Evolutionary conservation across 1,284 basidiomycete species (phyloP), one percentile per base, ranked within the genome.

Genomic region (Phellinidium pouzarii): DNA sequence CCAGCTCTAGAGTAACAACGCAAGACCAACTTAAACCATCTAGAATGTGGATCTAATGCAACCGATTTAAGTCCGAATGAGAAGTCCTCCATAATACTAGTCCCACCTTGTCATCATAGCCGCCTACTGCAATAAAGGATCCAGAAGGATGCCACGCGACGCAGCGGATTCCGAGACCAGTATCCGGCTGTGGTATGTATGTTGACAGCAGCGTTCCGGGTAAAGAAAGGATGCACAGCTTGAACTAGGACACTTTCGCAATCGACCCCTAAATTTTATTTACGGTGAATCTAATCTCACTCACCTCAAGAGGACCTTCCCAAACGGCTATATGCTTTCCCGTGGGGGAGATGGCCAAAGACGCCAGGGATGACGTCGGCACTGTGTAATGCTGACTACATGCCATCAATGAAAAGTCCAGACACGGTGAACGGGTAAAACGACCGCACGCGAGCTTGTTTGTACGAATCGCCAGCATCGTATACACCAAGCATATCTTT

Each of bases 401-500:
- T 36, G 41, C 38, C 36, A 42, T 55, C 43, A 55, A 27, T 27
- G 22, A 37, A 25, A 31, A 23, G 36, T 5, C 7, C 12, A 14
- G 14, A 42, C 23, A 41, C 34, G 27, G 25, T 7, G 4, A 9
- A 19, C 11, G 29, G 3, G 31, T 52, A 50, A 38, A 67, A n/a
- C n/a, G n/a, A n/a, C n/a, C 82, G 51, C 66, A 93, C 91, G 62
- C 90, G 76, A 43, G 87, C 76, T 19, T 93, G 73, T 58, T 80
- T 81, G 65, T 85, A 91, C 0, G 72, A 71, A 57, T 87, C 78
- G 1, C 71, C 62, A 2, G 80, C 71, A 61, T 94, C 91, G 65
- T 94, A 94, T 2, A 94, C 70, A 11, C 90, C 89, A 0, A 92
- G 63, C 0, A 83, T 84, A 62, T 94, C 91, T 65, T 86, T 92